Evolutionary conservation across 495 filamentous ascomycete species (phyloP), one percentile per base, ranked within the genome.

Genomic region (Penicillium desertorum): DNA sequence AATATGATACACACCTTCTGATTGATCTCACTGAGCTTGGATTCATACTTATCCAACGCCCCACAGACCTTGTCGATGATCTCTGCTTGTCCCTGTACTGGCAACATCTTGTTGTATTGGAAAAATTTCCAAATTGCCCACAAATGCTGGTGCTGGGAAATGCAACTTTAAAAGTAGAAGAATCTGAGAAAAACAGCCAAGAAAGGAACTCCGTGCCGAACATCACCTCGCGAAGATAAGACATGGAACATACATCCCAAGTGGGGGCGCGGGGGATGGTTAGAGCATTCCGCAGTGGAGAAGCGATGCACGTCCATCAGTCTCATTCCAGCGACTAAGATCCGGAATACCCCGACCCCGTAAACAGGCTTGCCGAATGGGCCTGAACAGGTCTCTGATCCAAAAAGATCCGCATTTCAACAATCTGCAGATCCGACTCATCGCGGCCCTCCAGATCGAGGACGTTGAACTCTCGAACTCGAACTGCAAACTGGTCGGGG

Each of bases 11-110:
- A 42, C 57, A 81, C 79, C 55, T 78, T 70, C 27, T 69, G 62
- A 58, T 82, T 82, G 57, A 83, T 77, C 41, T 62, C 59, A 34
- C 65, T 62, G 3, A 81, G 68, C 19, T 72, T 58, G 16, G 52
- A 16, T 47, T 73, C 69, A 51, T 70, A 63, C 45, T 68, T 68
- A 4, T 56, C 58, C 22, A 75, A 58, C 2, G 64, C 64, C n/a
- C 42, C 39, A 48, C 66, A 62, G 23, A 73, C 65, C 42, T 59
- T 63, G 14, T 58, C 52, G 32, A 73, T 66, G 25, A 64, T 57
- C 41, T 60, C 59, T 17, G 56, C 22, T 48, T 73, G 62, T 16
- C 39, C 46, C 29, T 58, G 45, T 22, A 44, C 23, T 36, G 59
- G 37, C 19, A 59, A 46, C 63, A 72, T 63, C 29, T 51, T 66